Percentiles rank a stretch among this genome's conserved stretches.
Conservation (phyloP, 106 monocot species). For the Apostasia ramifera region DNA sequence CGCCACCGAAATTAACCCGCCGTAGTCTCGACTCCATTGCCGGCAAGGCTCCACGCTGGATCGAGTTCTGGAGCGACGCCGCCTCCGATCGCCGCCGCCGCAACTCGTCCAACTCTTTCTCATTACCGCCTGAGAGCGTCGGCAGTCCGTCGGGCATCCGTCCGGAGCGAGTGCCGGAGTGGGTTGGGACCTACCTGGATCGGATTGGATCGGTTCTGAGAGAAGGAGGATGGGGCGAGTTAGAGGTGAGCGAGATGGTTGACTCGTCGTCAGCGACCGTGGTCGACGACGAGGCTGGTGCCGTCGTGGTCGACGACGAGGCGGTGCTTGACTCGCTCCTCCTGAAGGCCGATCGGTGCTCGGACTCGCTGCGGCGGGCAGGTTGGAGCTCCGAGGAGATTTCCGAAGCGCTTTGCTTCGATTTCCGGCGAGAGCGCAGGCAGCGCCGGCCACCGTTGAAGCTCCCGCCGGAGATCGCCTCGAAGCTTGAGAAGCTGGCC, state of each 20-base stretch:
- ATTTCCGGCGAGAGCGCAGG: constrained; percentile 3
- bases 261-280: constrained; percentile 11
- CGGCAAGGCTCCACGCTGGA: constrained; percentile 30
- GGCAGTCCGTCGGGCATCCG: constrained; percentile 38
- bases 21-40: constrained; percentile 23
- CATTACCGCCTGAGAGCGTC: constrained; percentile 11
- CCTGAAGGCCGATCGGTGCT: constrained; percentile 59
- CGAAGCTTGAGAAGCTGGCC: constrained; percentile 18
- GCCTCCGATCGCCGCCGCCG: constrained; percentile 39
- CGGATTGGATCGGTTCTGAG: constrained; percentile 45
- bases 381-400: constrained; percentile 71
- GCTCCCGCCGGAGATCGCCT: constrained; percentile 27
- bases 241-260: constrained; percentile 54
- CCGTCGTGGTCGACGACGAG: constrained; percentile 19
- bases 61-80: constrained; percentile 77
- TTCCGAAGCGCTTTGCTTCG: constrained; percentile 18
- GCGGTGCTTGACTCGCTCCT: constrained; percentile 47
- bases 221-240: constrained; percentile 63
- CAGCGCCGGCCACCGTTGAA: constrained; percentile 9
- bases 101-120: constrained; percentile 17
- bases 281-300: neutral
- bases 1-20: constrained; percentile 33
- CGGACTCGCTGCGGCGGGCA: constrained; percentile 49
- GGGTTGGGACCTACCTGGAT: constrained; percentile 60
- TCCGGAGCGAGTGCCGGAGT: constrained; percentile 27